Percentiles rank a stretch among this genome's conserved stretches.
phyloP scores from a whole-genome alignment of 352 stramenopile genomes.

The Blastocystis sp. region DNA sequence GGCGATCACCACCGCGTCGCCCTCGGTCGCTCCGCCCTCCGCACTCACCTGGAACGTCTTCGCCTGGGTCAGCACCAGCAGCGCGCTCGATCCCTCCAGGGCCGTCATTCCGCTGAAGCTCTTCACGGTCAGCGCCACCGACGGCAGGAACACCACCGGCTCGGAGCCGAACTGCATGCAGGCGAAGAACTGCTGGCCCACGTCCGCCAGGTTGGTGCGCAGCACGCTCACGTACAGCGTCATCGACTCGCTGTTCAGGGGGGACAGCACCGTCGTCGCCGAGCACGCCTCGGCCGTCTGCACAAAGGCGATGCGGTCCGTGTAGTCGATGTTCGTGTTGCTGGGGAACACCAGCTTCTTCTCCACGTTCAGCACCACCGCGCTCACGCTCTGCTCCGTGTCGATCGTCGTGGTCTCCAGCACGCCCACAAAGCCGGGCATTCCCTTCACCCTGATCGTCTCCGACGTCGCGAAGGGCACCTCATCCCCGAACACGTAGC shows the following conservation, averaged over 20 bases:
- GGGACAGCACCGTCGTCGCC: neutral
- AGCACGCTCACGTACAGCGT: conserved; percentile 44
- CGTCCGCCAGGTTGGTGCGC: neutral
- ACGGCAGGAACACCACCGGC: conserved; percentile 1
- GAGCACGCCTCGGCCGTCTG: neutral
- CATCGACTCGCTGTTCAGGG: neutral
- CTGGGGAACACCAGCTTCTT: conserved; percentile 56
- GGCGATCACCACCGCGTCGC: conserved; percentile 11
- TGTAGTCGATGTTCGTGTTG: neutral
- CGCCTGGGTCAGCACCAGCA: conserved; percentile 19
- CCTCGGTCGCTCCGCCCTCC: neutral
- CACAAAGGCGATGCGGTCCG: conserved; percentile 34
- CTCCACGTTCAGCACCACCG: conserved; percentile 48
- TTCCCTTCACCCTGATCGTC: conserved; percentile 16
- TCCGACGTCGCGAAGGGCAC: neutral
- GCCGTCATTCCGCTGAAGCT: conserved; percentile 17
- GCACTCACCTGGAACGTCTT: conserved; percentile 16
- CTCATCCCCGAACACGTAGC: conserved; percentile 33
- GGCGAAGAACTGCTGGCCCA: neutral
- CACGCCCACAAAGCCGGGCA: conserved; percentile 47
- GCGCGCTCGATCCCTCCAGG: neutral
- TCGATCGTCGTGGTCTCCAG: conserved; percentile 15
- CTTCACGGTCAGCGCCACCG: neutral
- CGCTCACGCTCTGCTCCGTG: conserved; percentile 3
- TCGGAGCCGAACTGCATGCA: conserved; percentile 42